These are phyloP conservation scores for Aurantiochytrium sp. DNA, from an alignment of 108 stramenopile species.

Conservation along the genomic window DNA sequence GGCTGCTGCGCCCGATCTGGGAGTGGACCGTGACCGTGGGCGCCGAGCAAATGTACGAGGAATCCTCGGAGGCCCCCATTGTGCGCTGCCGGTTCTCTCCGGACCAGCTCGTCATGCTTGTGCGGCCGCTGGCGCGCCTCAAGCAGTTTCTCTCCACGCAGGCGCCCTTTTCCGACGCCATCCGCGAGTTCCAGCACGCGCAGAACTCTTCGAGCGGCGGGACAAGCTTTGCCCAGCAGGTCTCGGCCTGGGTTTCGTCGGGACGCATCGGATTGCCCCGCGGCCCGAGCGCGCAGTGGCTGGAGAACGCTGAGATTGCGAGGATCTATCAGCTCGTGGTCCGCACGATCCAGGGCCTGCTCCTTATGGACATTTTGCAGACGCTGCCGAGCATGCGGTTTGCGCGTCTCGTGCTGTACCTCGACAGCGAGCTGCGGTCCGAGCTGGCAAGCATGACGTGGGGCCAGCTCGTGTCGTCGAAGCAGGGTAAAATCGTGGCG, in stretches of 20 bases:
- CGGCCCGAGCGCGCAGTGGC: background rate
- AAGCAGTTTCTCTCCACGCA: background rate
- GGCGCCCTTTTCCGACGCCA: background rate
- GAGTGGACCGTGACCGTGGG: background rate
- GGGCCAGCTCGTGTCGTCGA: background rate
- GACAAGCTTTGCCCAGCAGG: background rate
- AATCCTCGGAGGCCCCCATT: background rate
- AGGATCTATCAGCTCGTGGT: background rate
- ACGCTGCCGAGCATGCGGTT: conserved; percentile 6
- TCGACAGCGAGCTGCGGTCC: background rate
- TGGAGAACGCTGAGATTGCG: background rate
- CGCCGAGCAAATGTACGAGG: background rate
- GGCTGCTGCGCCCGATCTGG: background rate
- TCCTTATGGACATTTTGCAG: conserved; percentile 10
- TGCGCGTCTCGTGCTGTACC: background rate
- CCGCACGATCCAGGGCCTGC: background rate
- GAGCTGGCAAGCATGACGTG: conserved; percentile 11
- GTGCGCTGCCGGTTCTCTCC: background rate
- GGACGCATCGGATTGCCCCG: background rate
- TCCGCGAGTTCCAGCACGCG: background rate
- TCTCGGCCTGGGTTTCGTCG: background rate
- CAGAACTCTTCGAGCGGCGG: background rate
- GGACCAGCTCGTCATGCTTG: background rate
- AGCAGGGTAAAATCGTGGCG: background rate
- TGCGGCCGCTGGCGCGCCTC: background rate